Base-by-base conservation (phyloP, 345 rosid genomes). In the Cardamine resedifolia region DNA sequence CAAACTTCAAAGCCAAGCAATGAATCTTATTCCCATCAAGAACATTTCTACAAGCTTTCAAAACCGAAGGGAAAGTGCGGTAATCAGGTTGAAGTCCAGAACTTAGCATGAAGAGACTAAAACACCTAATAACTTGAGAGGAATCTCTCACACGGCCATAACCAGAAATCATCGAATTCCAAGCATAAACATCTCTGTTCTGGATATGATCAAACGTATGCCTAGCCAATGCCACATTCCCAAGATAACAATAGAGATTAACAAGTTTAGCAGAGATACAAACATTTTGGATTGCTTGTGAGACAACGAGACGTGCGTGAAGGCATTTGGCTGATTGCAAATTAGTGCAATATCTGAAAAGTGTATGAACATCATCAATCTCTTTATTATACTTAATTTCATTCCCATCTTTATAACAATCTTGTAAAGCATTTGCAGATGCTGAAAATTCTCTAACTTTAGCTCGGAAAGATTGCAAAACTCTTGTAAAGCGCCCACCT, bases 11-110 rank as follows among this genome's bases (percentile, higher is more conserved):
- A 55, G 82, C 83, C 36, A 34, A 82, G 72, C 86, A 83, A 78
- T 87, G 86, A 26, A 82, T 72, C 81, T 68, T 83, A 70, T 34
- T 76, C 39, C 87, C 88, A 74, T 83, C 86, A 30, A 71, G 1
- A 43, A 84, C 62, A 66, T 63, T 67, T 51, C 74, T 57, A 70
- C 89, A 87, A 59, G 89, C 84, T 78, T 87, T 87, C 45, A 85
- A 48, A 70, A 83, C 80, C 0, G 87, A 79, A 34, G 90, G 85
- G 63, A 85, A 84, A 33, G 88, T 84, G 75, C 83, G 81, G 77
- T 83, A 84, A 84, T 88, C 88, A 58, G 92, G 92, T 10, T 56
- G 73, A 69, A 82, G 80, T 55, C 78, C 86, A 28, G 89, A 87
- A 20, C 75, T 78, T 61, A 63, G 33, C 49, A 62, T 65, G 39